Evolutionary conservation across 2,329 filamentous ascomycete species (phyloP).

Genomic region (Phialemonium atrogriseum): DNA sequence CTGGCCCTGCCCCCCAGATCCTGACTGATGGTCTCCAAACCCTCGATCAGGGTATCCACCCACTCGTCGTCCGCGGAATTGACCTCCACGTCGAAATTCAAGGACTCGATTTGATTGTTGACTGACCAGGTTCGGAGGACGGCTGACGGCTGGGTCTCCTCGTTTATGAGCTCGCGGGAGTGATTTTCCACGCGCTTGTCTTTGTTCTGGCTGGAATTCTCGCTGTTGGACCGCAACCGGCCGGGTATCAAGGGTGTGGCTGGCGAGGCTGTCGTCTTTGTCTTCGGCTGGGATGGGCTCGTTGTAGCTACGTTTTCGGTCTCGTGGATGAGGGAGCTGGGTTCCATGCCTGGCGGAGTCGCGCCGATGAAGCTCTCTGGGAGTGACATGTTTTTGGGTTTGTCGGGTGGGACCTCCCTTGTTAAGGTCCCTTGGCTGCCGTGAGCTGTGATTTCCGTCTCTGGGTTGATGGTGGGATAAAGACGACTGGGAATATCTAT

Average conservation of each 20-base stretch:
- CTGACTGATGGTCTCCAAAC: not conserved
- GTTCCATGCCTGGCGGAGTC: conserved; percentile 2
- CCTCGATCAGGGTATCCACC: not conserved
- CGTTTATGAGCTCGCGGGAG: conserved; percentile 2
- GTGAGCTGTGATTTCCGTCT: too few relatives aligned
- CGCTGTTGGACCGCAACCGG: conserved; percentile 17
- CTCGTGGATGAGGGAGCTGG: too few relatives aligned
- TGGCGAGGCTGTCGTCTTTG: conserved; percentile 19
- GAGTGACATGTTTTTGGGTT: too few relatives aligned
- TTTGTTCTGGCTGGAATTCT: conserved; percentile 3
- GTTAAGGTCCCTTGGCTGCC: too few relatives aligned
- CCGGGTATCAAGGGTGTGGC: conserved; percentile 15
- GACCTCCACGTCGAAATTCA: too few relatives aligned
- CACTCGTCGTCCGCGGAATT: too few relatives aligned
- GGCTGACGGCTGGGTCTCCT: not conserved
- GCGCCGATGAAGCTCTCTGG: too few relatives aligned
- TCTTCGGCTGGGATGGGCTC: conserved; percentile 28
- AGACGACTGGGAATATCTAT: too few relatives aligned
- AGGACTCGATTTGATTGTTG: too few relatives aligned
- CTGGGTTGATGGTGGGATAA: too few relatives aligned
- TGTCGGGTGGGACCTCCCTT: too few relatives aligned
- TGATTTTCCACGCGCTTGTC: conserved; percentile 2
- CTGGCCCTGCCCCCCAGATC: not conserved
- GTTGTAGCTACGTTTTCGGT: conserved; percentile 21
- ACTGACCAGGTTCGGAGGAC: too few relatives aligned